Conservation (phyloP, 371 early-diverging fungal genomes). For the Mucor saturninus region DNA sequence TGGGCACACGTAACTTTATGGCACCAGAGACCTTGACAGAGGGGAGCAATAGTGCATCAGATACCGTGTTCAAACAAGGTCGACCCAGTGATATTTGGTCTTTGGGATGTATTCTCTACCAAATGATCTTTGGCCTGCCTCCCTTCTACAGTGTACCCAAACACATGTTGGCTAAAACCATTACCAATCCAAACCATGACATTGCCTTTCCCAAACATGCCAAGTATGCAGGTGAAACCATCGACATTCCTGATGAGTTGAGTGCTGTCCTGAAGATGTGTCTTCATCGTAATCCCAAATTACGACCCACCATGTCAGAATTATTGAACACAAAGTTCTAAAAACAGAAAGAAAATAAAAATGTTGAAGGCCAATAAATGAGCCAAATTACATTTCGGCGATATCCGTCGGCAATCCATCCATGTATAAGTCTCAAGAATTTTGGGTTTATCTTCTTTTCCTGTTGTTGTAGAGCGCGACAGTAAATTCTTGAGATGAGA, state of each 20-base stretch:
- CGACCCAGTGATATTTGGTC: constrained; percentile 96
- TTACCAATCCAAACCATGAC: neutral
- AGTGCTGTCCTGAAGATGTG: neutral
- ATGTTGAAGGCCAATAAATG: too few species aligned
- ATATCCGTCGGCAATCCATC: too few species aligned
- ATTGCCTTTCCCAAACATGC: neutral
- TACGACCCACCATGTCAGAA: neutral
- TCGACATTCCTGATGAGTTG: neutral
- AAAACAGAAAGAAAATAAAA: too few species aligned
- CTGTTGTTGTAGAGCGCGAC: too few species aligned
- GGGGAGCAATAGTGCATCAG: constrained; percentile 11
- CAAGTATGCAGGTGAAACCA: neutral
- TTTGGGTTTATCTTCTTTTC: too few species aligned
- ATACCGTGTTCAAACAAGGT: constrained; percentile 51
- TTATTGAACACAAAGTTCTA: neutral
- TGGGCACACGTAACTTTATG: constrained; percentile 98
- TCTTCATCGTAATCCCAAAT: neutral
- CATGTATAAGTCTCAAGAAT: too few species aligned
- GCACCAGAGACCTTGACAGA: constrained; percentile 88
- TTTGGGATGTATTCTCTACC: constrained; percentile 96
- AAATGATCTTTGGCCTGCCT: constrained; percentile 91
- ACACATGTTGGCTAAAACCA: constrained; percentile 60
- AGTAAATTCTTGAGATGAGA: too few species aligned
- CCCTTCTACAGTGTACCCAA: constrained; percentile 87
- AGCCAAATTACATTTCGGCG: too few species aligned